Evolutionary conservation across 257 asterid genomes (phyloP), one percentile per base, ranked within the genome.

Genomic region (Solanum paucissectum): DNA sequence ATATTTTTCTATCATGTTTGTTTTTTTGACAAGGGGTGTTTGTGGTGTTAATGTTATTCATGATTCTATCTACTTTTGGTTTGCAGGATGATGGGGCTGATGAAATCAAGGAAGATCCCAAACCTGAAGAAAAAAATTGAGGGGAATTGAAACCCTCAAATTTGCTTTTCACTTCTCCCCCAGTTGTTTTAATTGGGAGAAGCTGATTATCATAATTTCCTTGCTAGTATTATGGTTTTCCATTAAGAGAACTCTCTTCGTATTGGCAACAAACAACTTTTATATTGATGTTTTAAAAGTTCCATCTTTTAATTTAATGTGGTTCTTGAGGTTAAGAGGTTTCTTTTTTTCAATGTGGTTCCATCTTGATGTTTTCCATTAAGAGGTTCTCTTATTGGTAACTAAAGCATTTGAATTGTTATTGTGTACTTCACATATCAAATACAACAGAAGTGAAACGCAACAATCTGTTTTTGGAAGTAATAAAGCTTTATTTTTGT

Each of bases 31-130:
- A 44, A 79, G 34, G 85, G 38, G 64, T 49, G 68, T 49, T 73
- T 23, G 2, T 36, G 49, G 10, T 73, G 12, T 14, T 27, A 12
- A 34, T 42, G 86, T 6, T 20, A 9, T 52, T 79, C 66, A 11
- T 71, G n/a, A 33, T 86, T 40, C 6, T 6, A 14, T 12, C 18
- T 6, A 14, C 9, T 21, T 72, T 66, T 18, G 73, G 29, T 62
- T 55, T 87, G 90, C 91, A 95, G 96, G 98, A 95, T 42, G 98
- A 95, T 27, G 97, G 94, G 27, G 91, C 92, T 40, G 98, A 95
- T 84, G 98, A 95, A 23, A 90, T 93, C 91, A 95, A 93, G 91
- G 98, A 94, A 90, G 94, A 95, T 90, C 87, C 95, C 79, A 94
- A 94, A 91, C 89, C 89, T 5, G 95, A 93, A 23, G 93, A 92